Evolutionary conservation across 345 rosid genomes (phyloP).

Genomic region (Brassica cretica): DNA sequence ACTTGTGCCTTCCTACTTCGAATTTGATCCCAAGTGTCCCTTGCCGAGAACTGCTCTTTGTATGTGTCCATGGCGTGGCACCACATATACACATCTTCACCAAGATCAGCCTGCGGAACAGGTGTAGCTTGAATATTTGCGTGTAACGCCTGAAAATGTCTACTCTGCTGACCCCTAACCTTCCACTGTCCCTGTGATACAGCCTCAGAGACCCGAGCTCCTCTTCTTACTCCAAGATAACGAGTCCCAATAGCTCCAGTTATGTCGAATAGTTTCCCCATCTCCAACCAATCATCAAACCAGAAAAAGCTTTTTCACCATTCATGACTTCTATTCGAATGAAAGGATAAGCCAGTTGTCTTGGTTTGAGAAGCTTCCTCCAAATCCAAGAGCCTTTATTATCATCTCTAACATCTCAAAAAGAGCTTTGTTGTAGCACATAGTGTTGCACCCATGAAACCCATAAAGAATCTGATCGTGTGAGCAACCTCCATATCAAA

Average conservation of each 20-base stretch:
- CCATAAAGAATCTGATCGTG: not conserved
- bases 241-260: not conserved
- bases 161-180: too few relatives aligned
- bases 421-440: not conserved
- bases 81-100: too few relatives aligned
- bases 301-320: not conserved
- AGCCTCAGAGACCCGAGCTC: too few relatives aligned
- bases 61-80: too few relatives aligned
- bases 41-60: too few relatives aligned
- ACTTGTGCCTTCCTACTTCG: too few relatives aligned
- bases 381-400: not conserved
- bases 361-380: not conserved
- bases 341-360: not conserved
- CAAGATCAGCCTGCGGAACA: too few relatives aligned
- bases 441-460: not conserved
- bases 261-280: not conserved
- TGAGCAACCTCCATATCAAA: not conserved
- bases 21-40: too few relatives aligned
- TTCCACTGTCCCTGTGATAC: too few relatives aligned
- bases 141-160: too few relatives aligned
- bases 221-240: too few relatives aligned
- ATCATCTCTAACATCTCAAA: not conserved
- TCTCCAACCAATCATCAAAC: not conserved
- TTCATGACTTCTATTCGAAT: not conserved
- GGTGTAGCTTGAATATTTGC: too few relatives aligned